Conservation (phyloP, 2,329 filamentous ascomycete genomes). For the Talaromyces sp. region DNA sequence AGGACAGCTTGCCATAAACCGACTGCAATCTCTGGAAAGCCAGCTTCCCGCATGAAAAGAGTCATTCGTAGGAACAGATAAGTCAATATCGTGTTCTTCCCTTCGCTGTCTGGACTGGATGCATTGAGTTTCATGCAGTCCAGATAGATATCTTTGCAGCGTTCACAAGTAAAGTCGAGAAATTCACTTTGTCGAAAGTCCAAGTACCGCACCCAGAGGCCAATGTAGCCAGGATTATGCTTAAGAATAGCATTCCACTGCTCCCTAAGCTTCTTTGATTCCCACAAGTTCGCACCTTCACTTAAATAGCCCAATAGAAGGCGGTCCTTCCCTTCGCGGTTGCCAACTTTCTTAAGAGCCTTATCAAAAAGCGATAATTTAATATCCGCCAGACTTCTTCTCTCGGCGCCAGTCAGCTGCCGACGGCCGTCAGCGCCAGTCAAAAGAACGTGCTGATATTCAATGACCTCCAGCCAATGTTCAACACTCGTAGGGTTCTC, state of each 20-base stretch:
- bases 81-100: slow-evolving; percentile 42
- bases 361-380: slow-evolving; percentile 75
- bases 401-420: slow-evolving; percentile 53
- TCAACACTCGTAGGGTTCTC: slow-evolving; percentile 60
- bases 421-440: slow-evolving; percentile 33
- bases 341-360: slow-evolving; percentile 56
- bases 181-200: slow-evolving; percentile 66
- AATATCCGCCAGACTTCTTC: slow-evolving; percentile 66
- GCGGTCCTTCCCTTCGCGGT: slow-evolving; percentile 46
- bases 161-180: slow-evolving; percentile 61
- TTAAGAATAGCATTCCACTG: slow-evolving; percentile 62
- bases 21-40: slow-evolving; percentile 69
- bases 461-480: slow-evolving; percentile 72
- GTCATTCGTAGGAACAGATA: slow-evolving; percentile 74
- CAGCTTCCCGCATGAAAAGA: slow-evolving; percentile 66
- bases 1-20: slow-evolving; percentile 78
- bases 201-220: slow-evolving; percentile 67
- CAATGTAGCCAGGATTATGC: slow-evolving; percentile 52
- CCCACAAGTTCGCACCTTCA: slow-evolving; percentile 72
- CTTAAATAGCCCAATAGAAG: slow-evolving; percentile 65
- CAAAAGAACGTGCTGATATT: slow-evolving; percentile 68
- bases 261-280: slow-evolving; percentile 51
- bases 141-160: slow-evolving; percentile 54
- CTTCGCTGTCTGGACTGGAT: slow-evolving; percentile 13
- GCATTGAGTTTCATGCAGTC: slow-evolving; percentile 48